Conservation (phyloP, 2,329 filamentous ascomycete species). For the Helicocarpus griseus region DNA sequence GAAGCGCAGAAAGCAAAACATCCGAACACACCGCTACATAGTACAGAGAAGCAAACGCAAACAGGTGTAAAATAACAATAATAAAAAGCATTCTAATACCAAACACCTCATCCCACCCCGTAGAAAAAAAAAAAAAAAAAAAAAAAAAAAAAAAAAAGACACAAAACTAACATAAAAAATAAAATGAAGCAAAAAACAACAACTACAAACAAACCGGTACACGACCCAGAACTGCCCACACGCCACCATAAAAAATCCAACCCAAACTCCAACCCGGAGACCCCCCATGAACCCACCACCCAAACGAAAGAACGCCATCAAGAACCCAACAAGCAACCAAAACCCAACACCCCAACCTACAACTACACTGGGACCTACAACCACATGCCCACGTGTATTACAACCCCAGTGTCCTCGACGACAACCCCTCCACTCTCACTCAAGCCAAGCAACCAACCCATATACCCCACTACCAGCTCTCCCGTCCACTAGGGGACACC, state of each 20-base stretch:
- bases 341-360: not conserved
- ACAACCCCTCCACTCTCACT: not conserved
- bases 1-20: not conserved
- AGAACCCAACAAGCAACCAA: not conserved
- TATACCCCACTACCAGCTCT: not conserved
- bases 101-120: conserved; percentile 11
- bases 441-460: not conserved
- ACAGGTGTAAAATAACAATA: not conserved
- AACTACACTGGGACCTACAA: not conserved
- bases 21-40: too few relatives aligned
- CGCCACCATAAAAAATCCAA: not conserved
- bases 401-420: not conserved
- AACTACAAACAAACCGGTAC: not conserved
- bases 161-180: not conserved
- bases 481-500: not conserved
- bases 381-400: not conserved
- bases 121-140: not conserved
- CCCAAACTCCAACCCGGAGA: not conserved
- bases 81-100: conserved; percentile 9
- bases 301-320: not conserved
- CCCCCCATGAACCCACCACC: not conserved
- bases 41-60: too few relatives aligned
- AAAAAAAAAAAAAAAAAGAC: not conserved
- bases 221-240: not conserved
- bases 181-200: not conserved